Evolutionary conservation across 345 rosid species (phyloP).

Genomic region (Pugionium cornutum): DNA sequence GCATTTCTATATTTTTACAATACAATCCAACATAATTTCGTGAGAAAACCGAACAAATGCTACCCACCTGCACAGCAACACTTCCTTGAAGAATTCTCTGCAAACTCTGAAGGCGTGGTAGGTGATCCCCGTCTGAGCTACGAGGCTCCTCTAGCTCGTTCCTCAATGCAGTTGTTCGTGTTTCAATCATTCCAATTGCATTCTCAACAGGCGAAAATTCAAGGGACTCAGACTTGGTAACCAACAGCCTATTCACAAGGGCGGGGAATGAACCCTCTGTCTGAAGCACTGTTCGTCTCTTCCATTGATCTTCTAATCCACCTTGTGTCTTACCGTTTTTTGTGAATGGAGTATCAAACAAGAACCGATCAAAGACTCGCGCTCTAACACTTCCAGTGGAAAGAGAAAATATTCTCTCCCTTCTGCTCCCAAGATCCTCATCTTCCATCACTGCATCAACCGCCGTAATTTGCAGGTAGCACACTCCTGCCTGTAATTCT

Average conservation of each 20-base stretch:
- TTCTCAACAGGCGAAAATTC: slow-evolving; percentile 99
- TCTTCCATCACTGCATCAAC: slow-evolving; percentile 98
- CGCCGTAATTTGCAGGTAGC: slow-evolving; percentile 96
- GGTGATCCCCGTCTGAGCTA: slow-evolving; percentile 95
- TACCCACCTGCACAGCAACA: slow-evolving; percentile 93
- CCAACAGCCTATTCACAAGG: slow-evolving; percentile 84
- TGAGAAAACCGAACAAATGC: not conserved
- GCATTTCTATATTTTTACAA: slow-evolving; percentile 12
- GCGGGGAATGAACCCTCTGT: slow-evolving; percentile 98
- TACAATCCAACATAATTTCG: not conserved
- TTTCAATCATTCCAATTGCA: slow-evolving; percentile 99
- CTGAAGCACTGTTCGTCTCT: slow-evolving; percentile 92
- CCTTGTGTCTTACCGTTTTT: slow-evolving; percentile 99
- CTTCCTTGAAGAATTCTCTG: slow-evolving; percentile 99
- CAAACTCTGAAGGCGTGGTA: slow-evolving; percentile 93
- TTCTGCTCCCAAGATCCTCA: slow-evolving; percentile 97
- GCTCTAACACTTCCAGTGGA: slow-evolving; percentile 94
- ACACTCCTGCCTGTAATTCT: slow-evolving; percentile 89
- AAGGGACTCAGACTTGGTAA: slow-evolving; percentile 87
- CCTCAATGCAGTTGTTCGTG: slow-evolving; percentile 87
- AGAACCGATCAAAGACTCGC: slow-evolving; percentile 90
- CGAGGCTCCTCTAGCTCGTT: slow-evolving; percentile 99
- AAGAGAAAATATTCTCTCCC: slow-evolving; percentile 93
- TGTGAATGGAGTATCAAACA: slow-evolving; percentile 98
- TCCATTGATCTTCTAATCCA: slow-evolving; percentile 98